Percentiles rank a stretch among this genome's conserved stretches.
These are phyloP conservation scores for Pestalotiopsis sp. DNA, from an alignment of 2,329 filamentous ascomycete genomes.

Conservation along the genomic window DNA sequence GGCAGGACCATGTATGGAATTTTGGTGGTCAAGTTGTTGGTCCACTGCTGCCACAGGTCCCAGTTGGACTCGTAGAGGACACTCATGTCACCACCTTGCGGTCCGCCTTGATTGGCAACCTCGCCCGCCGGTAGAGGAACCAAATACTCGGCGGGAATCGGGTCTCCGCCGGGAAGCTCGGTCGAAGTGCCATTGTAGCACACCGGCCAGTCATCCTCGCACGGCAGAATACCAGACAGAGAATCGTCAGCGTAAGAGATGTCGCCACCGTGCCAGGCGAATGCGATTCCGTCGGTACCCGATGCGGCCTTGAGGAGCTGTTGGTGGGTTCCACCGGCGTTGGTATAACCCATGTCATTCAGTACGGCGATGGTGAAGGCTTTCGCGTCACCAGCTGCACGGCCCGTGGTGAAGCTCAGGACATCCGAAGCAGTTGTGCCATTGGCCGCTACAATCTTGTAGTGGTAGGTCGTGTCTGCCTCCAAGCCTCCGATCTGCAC, in stretches of 20 bases:
- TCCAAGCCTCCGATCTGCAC: not conserved
- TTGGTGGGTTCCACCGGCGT: constrained; percentile 2
- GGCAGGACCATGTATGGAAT: constrained; percentile 62
- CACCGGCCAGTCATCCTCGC: constrained; percentile 7
- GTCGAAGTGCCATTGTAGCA: constrained; percentile 10
- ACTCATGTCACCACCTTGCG: constrained; percentile 23
- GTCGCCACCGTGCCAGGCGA: constrained; percentile 53
- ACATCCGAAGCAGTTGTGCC: constrained; percentile 7
- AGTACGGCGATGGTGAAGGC: constrained; percentile 2
- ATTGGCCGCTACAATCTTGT: constrained; percentile 7
- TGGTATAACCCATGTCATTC: constrained; percentile 9
- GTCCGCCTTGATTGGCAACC: constrained; percentile 34
- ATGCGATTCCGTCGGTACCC: not conserved
- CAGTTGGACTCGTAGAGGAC: constrained; percentile 58
- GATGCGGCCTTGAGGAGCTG: constrained; percentile 8
- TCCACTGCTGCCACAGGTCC: constrained; percentile 58
- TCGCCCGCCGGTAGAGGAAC: constrained; percentile 50
- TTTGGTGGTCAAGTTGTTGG: constrained; percentile 53
- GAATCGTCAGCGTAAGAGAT: constrained; percentile 63
- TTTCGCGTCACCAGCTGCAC: constrained; percentile 2
- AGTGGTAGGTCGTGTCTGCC: constrained; percentile 5
- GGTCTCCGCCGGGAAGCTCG: not conserved
- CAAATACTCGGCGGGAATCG: constrained; percentile 33
- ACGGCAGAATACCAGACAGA: constrained; percentile 39
- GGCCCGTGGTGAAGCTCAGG: constrained; percentile 8